Conservation (phyloP, 805 yeast species). For the Saturnispora silvae region DNA sequence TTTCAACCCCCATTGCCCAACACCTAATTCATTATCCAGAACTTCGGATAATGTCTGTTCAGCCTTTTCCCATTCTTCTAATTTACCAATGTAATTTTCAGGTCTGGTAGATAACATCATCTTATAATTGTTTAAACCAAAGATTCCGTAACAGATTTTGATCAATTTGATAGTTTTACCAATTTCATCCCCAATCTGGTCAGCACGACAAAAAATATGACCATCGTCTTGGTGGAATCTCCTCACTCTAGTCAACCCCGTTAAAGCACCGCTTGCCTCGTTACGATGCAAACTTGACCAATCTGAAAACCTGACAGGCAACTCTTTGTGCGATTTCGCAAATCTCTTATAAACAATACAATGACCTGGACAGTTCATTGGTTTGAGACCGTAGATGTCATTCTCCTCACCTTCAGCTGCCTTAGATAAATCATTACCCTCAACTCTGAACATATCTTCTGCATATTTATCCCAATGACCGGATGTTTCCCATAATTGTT, state of each 20-base stretch:
- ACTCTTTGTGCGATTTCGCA: constrained; percentile 73
- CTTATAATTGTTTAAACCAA: constrained; percentile 49
- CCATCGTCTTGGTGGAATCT: constrained; percentile 98
- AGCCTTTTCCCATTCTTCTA: constrained; percentile 74
- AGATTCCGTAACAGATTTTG: constrained; percentile 60
- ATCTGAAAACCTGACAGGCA: constrained; percentile 80
- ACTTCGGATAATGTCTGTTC: constrained; percentile 56
- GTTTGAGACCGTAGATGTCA: constrained; percentile 67
- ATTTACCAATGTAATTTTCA: constrained; percentile 64
- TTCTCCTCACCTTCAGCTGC: constrained; percentile 29
- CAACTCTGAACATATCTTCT: constrained; percentile 88
- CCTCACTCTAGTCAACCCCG: constrained; percentile 88
- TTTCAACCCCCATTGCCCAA: constrained; percentile 51
- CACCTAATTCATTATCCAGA: constrained; percentile 40
- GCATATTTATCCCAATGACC: constrained; percentile 96
- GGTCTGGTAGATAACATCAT: constrained; percentile 83
- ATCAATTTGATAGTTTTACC: constrained; percentile 59
- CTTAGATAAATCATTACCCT: constrained; percentile 36
- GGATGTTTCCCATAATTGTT: constrained; percentile 75
- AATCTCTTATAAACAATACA: constrained; percentile 70
- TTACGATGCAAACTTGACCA: constrained; percentile 89
- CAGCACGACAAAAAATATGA: constrained; percentile 79
- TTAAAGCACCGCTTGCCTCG: constrained; percentile 87
- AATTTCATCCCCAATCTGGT: constrained; percentile 71
- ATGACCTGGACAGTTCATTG: constrained; percentile 42